phyloP scores from a whole-genome alignment of 2,329 filamentous ascomycete species.

The Talaromyces funiculosus region DNA sequence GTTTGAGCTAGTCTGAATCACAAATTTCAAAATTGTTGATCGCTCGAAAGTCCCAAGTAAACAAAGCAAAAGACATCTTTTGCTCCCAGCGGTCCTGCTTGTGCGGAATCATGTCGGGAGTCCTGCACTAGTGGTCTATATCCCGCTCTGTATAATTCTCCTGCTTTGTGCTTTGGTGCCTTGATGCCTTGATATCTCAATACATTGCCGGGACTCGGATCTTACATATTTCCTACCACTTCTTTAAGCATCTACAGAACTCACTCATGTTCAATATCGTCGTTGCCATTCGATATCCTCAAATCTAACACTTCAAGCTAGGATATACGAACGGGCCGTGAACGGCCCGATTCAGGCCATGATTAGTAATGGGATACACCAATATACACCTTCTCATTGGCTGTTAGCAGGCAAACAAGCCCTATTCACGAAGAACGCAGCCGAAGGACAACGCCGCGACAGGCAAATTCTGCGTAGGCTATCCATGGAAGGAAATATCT shows the following conservation, averaged over 20 bases:
- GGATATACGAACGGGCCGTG: background rate
- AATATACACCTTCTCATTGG: background rate
- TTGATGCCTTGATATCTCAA: background rate
- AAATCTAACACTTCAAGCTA: background rate
- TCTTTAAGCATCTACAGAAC: background rate
- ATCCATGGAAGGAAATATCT: too few relatives aligned
- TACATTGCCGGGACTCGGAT: background rate
- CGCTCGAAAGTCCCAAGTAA: background rate
- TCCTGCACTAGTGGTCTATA: background rate
- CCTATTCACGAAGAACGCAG: background rate
- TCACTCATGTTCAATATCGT: background rate
- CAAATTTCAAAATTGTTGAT: background rate
- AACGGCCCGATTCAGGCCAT: conserved; percentile 11
- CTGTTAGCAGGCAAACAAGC: background rate
- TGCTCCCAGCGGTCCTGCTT: background rate
- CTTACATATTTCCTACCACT: background rate
- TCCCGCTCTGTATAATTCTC: background rate
- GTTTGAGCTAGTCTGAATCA: background rate
- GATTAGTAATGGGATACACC: background rate
- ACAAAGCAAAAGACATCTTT: background rate
- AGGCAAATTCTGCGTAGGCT: background rate
- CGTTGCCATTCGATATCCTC: background rate
- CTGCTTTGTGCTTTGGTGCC: background rate
- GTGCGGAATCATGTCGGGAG: background rate
- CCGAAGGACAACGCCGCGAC: background rate